Conservation (phyloP, 1,284 basidiomycete species). For the Fomes fomentarius region DNA sequence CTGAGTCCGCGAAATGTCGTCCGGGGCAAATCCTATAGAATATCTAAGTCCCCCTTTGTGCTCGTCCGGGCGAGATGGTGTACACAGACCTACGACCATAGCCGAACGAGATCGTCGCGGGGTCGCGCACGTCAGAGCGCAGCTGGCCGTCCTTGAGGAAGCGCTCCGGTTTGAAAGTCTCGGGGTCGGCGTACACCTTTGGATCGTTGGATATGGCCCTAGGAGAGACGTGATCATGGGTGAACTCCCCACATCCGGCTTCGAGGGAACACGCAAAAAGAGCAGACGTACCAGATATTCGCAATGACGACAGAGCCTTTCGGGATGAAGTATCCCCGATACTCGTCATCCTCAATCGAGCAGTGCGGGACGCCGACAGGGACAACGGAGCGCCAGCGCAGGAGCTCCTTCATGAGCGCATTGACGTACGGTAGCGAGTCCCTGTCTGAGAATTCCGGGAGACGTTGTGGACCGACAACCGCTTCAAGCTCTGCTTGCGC, state of each 20-base stretch:
- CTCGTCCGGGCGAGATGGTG: background rate
- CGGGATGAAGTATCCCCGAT: conserved; percentile 25
- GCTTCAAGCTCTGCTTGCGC: conserved; percentile 12
- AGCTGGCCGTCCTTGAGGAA: conserved; percentile 20
- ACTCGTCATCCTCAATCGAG: conserved; percentile 33
- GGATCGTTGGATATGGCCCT: conserved; percentile 21
- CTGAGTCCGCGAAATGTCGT: conserved; percentile 8
- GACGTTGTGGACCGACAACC: conserved; percentile 8
- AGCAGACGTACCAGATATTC: conserved; percentile 15
- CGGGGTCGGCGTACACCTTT: conserved; percentile 20
- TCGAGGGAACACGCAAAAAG: background rate
- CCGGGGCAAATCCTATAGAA: conserved; percentile 14
- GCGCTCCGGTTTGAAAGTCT: conserved; percentile 22
- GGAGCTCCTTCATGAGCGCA: conserved; percentile 15
- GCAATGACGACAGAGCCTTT: conserved; percentile 23
- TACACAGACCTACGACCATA: conserved; percentile 17
- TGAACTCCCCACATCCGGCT: background rate
- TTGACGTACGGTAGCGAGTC: conserved; percentile 14
- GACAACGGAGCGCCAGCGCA: conserved; percentile 17
- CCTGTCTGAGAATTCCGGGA: conserved; percentile 36
- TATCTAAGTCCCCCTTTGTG: no score
- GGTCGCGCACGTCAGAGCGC: conserved; percentile 9
- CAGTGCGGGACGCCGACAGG: conserved; percentile 32
- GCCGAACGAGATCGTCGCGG: conserved; percentile 25
- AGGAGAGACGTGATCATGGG: background rate